Base-by-base conservation (phyloP, 2,329 filamentous ascomycete species). In the Boeremia lycopersici region DNA sequence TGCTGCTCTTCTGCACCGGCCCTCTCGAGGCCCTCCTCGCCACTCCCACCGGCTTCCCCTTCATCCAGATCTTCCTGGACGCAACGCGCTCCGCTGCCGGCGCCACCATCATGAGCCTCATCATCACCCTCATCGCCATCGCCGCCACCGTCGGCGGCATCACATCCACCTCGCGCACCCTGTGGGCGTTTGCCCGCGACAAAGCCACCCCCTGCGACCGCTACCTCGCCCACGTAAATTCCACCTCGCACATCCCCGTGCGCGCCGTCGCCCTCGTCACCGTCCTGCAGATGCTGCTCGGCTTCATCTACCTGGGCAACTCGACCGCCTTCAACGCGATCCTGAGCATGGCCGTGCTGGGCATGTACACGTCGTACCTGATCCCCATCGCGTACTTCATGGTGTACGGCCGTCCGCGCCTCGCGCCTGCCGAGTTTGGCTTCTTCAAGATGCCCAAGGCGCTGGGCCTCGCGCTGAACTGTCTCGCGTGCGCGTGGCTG, bases 41-140 rank as follows among this genome's bases (percentile, higher is more conserved):
- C 0, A 78, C 77, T 0, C 69, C 73, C 0, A 79, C 75, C 0
- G 79, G 78, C 8, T 56, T 60, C 30, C 63, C 62, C 0, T 81
- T 83, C 59, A 81, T 85, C 54, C 76, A 82, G 48, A 77, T 81
- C 42, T 81, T 84, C 53, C 46, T 56, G 13, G 47, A 65, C 28
- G 61, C 63, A 1, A 65, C 63, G 10, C 38, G 40, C 10, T 69
- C 67, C 13, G 17, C 10, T 4, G 54, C 46, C 4, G 77, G 77
- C 1, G 77, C 80, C 3, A 79, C 77, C 11, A 71, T 77, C 11
- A 77, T 84, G 68, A 73, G 56, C n/a, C 28, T 59, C 1, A 12
- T 61, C 6, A 48, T 59, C 11, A 48, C 43, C 2, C 23, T 61
- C n/a, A 61, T 60, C 26, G 62, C 62, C 12, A 53, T 62, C n/a